phyloP scores from a whole-genome alignment of 1,139 yeast species.

The Blastobotrys proliferans region DNA sequence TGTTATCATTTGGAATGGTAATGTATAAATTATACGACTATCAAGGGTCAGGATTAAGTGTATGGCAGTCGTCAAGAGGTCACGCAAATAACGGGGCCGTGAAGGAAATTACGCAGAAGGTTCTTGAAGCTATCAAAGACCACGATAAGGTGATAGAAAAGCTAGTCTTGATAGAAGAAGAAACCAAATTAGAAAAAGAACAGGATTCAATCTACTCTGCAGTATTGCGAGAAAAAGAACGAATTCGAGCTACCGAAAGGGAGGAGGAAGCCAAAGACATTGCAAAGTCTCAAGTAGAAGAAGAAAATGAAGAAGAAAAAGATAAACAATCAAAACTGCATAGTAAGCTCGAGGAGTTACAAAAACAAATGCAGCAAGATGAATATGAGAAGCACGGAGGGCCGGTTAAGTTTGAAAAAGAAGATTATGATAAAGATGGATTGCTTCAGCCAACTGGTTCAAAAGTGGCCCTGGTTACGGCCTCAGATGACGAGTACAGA shows the following conservation, averaged over 20 bases:
- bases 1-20: too few species aligned
- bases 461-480: conserved; percentile 31
- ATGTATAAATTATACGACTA: too few species aligned
- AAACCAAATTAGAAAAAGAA: too few species aligned
- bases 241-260: background rate
- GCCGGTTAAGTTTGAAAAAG: background rate
- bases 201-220: background rate
- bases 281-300: background rate
- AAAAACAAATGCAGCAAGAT: background rate
- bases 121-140: too few species aligned
- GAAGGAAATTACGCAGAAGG: too few species aligned
- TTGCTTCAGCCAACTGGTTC: background rate
- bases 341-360: background rate
- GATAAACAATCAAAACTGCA: background rate
- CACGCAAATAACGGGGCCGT: too few species aligned
- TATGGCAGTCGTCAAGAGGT: too few species aligned
- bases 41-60: too few species aligned
- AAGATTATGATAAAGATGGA: background rate
- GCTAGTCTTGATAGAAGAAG: too few species aligned
- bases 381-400: background rate
- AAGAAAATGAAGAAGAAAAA: background rate
- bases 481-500: conserved; percentile 24
- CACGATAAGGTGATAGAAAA: too few species aligned
- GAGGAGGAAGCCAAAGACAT: background rate
- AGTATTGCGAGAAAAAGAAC: background rate